phyloP scores from a whole-genome alignment of 1,139 yeast genomes.

The Eremothecium sinecaudum region DNA sequence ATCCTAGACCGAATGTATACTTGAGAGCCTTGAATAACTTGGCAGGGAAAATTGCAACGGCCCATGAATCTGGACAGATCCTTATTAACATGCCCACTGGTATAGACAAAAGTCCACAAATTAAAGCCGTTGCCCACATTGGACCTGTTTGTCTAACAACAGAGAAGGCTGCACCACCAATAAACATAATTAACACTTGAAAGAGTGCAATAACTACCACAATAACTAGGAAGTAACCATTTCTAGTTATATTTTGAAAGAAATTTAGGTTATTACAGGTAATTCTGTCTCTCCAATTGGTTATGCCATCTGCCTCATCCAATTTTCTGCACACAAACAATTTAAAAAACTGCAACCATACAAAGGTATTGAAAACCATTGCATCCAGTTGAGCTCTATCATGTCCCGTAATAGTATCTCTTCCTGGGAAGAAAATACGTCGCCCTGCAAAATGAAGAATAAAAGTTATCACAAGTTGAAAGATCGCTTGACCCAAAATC shows the following conservation, averaged over 20 bases:
- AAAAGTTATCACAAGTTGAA: conserved; percentile 74
- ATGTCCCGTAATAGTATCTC: conserved; percentile 34
- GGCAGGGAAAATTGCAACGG: conserved; percentile 58
- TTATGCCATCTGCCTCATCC: conserved; percentile 75
- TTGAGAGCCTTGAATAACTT: conserved; percentile 40
- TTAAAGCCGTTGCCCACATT: conserved; percentile 83
- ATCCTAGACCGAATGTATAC: conserved; percentile 42
- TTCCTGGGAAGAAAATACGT: conserved; percentile 44
- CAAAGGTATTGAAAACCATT: conserved; percentile 89
- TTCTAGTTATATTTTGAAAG: conserved; percentile 69
- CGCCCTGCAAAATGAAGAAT: conserved; percentile 71
- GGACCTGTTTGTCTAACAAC: conserved; percentile 68
- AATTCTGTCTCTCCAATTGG: conserved; percentile 47
- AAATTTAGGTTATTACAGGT: conserved; percentile 61
- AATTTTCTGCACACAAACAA: conserved; percentile 83
- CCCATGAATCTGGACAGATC: conserved; percentile 76
- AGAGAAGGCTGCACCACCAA: conserved; percentile 93
- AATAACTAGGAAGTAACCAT: conserved; percentile 70
- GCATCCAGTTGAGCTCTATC: conserved; percentile 60
- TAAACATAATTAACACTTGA: conserved; percentile 87
- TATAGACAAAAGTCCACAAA: conserved; percentile 73
- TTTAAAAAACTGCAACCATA: conserved; percentile 95
- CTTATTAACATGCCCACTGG: conserved; percentile 74
- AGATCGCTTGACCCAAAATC: conserved; percentile 79
- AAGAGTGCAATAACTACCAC: conserved; percentile 66